Base-by-base conservation (phyloP, 2,329 filamentous ascomycete species). In the Monosporascus sp. region DNA sequence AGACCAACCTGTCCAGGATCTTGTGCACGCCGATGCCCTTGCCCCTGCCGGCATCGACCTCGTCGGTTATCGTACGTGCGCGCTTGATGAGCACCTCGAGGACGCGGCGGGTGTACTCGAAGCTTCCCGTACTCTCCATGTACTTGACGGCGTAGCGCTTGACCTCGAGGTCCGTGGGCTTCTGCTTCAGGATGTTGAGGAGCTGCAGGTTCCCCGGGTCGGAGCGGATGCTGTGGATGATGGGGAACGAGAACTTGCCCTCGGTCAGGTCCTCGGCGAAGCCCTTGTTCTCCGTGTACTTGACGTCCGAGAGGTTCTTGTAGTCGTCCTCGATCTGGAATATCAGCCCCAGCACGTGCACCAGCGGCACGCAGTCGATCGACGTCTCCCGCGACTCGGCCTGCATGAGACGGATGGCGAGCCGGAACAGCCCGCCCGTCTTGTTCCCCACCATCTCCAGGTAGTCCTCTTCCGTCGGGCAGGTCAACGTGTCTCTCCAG, bases 311-410 rank as follows among this genome's bases (percentile, higher is more conserved):
- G 44, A 99, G 84, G 70, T 97, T 97, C 70, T 91, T 85, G 74
- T 96, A 96, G 78, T 99, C 94, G 75, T 93, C 89, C 63, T 89
- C 84, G 72, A 96, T 94, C 72, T 96, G 91, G 78, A 91, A 96
- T 69, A 94, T 85, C 52, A 94, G 82, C 35, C 91, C 91, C 54
- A 95, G 83, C 35, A 91, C 77, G 70, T 91, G 95, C 65, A 95
- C 89, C 18, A 99, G 83, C 18, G 90, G 87, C 37, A 91, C 82
- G 72, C 88, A 93, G 75, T 93, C 87, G 28, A 80, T 68, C n/a
- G 63, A 63, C 18, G 72, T 66, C 31, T 35, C 31, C 31, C 65
- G 64, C 26, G 79, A 81, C 72, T 92, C 87, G 51, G 87, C 87
- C 70, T 93, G 89, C 89, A 96, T 95, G 31, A 95, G 80, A 73